A percentile compares a stretch with the other conserved stretches of the same genome.
phyloP scores from a whole-genome alignment of 495 filamentous ascomycete genomes.

The Neurospora tetraspora region DNA sequence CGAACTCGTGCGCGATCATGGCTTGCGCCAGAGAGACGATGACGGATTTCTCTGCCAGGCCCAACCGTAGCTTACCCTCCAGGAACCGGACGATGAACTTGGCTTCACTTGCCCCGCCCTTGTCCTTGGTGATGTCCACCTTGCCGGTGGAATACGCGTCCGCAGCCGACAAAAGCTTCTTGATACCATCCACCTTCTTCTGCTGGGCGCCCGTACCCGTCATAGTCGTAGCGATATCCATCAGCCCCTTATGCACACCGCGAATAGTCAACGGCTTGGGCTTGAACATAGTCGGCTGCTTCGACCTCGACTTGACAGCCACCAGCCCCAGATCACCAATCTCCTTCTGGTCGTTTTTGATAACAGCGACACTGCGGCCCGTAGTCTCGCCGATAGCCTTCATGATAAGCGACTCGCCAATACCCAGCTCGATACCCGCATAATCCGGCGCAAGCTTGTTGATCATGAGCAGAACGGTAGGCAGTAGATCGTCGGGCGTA shows the following conservation, averaged over 20 bases:
- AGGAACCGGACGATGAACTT: slow-evolving; percentile 89
- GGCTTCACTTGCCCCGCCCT: slow-evolving; percentile 87
- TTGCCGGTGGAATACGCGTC: slow-evolving; percentile 63
- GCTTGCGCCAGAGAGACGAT: slow-evolving; percentile 83
- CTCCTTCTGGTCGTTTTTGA: slow-evolving; percentile 90
- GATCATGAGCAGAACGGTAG: slow-evolving; percentile 89
- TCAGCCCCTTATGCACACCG: slow-evolving; percentile 78
- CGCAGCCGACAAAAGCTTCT: slow-evolving; percentile 82
- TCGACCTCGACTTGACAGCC: slow-evolving; percentile 85
- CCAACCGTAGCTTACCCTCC: slow-evolving; percentile 86
- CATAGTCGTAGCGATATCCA: slow-evolving; percentile 69
- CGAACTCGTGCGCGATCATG: slow-evolving; percentile 69
- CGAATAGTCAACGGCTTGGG: slow-evolving; percentile 81
- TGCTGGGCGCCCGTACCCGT: slow-evolving; percentile 81
- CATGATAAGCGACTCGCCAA: slow-evolving; percentile 96
- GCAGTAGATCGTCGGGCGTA: slow-evolving; percentile 77
- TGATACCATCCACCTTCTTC: slow-evolving; percentile 87
- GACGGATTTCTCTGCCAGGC: slow-evolving; percentile 85
- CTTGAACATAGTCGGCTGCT: slow-evolving; percentile 95
- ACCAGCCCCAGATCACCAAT: slow-evolving; percentile 93
- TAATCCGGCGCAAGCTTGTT: slow-evolving; percentile 97
- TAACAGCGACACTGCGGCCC: slow-evolving; percentile 72
- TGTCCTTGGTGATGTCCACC: slow-evolving; percentile 83
- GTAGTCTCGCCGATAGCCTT: slow-evolving; percentile 94
- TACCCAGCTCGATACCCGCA: slow-evolving; percentile 88